Conservation (phyloP, 176 grass and related monocot genomes). For the Cymbopogon citratus region DNA sequence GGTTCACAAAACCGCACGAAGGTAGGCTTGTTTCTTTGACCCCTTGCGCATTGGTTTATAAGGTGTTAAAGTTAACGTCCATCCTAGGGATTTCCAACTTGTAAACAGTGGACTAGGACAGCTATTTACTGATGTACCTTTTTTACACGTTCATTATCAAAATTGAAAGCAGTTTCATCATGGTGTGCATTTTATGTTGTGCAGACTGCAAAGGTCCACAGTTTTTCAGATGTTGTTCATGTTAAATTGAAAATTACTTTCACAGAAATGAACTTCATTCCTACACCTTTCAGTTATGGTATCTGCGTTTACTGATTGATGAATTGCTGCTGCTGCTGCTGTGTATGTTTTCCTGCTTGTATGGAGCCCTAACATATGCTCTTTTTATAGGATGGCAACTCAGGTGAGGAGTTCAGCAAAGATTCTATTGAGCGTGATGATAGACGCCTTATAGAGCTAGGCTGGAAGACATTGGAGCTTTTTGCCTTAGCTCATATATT, state of each 20-base stretch:
- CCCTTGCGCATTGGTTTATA: neutral
- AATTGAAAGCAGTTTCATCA: neutral
- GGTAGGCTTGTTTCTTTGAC: constrained; percentile 29
- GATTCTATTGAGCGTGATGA: constrained; percentile 88
- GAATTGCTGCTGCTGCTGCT: neutral
- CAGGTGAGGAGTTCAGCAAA: constrained; percentile 80
- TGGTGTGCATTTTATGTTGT: neutral
- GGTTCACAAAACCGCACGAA: constrained; percentile 66
- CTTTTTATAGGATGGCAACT: constrained; percentile 58
- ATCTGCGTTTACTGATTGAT: neutral
- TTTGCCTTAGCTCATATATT: constrained; percentile 91
- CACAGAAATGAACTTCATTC: neutral
- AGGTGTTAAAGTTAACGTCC: neutral
- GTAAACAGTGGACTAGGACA: neutral
- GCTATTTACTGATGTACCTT: neutral
- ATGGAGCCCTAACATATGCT: constrained; percentile 21
- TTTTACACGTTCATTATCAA: neutral
- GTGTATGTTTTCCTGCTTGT: neutral
- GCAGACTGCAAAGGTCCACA: neutral
- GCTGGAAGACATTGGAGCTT: constrained; percentile 85
- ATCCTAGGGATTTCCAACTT: constrained; percentile 16
- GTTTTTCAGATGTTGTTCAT: constrained; percentile 11
- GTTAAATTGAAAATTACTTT: neutral
- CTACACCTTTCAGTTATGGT: neutral
- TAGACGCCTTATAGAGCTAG: constrained; percentile 77